Evolutionary conservation across 2,329 filamentous ascomycete genomes (phyloP), one percentile per base, ranked within the genome.

Genomic region (Trichoderma aggressivum): DNA sequence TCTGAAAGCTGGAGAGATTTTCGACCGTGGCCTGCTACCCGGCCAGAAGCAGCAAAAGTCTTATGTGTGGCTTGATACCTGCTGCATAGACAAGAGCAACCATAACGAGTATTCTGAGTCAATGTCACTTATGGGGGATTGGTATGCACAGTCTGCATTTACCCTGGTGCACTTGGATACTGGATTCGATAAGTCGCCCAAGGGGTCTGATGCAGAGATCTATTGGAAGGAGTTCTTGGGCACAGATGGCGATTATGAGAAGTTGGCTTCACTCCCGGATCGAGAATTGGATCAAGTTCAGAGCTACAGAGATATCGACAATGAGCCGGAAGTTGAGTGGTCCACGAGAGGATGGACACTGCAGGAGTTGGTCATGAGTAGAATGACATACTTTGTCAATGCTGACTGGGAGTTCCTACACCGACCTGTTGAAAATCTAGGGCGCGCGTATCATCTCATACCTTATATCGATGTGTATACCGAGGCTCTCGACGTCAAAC

Each of bases 101-200:
- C 43, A 60, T 18, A 67, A 60, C 18, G 70, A 71, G 47, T 43
- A 70, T 4, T 71, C 70, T 18, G 64, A 71, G 26, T 70, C 70
- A 26, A 60, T 71, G 34, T 71, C 70, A 14, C 70, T 71, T 7
- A 71, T 71, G 70, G 70, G 70, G 3, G 70, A 71, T 14, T 71
- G 70, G 70, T 71, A 71, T 34, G 70, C 70, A 7, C 56, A 71
- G 8, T 59, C 70, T n/a, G 43, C 63, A 3, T 71, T 70, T 56
- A 69, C 63, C 0, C 24, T 71, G 18, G 70, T 71, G 21, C 70
- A 71, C 36, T 28, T 71, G 43, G 70, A 71, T 10, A 47, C 56
- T 16, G 66, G 39, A 3, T 34, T 36, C 16, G 56, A 69, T 10
- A 69, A 50, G 14, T 61, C 58, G 3, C 39, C 39, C 4, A 50